Evolutionary conservation across 2,329 filamentous ascomycete genomes (phyloP).

Genomic region (Remersonia thermophila): DNA sequence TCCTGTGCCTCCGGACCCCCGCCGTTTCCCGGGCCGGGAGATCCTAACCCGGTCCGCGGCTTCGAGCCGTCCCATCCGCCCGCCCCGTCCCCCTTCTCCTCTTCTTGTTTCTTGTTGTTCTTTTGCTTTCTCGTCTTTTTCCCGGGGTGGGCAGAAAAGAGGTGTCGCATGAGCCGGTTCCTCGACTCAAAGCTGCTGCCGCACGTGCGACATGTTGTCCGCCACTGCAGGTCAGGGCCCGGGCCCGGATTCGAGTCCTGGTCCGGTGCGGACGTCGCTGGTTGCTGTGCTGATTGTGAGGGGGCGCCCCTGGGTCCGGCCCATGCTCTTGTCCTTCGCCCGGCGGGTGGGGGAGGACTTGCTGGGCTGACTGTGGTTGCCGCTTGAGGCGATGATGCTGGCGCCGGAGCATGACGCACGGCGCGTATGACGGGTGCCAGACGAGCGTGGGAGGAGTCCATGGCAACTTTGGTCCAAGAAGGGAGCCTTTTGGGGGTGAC

Average conservation of each 20-base stretch:
- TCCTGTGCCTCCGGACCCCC: not conserved
- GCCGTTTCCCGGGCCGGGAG: not conserved
- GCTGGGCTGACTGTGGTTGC: too few relatives aligned
- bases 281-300: not conserved
- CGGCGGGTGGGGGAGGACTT: too few relatives aligned
- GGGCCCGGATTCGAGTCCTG: too few relatives aligned
- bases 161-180: slow-evolving; percentile 7
- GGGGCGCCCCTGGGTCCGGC: too few relatives aligned
- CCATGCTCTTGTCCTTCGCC: too few relatives aligned
- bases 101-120: not conserved
- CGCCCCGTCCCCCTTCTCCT: not conserved
- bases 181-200: slow-evolving; percentile 1
- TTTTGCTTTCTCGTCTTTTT: not conserved
- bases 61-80: not conserved
- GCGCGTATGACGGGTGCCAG: too few relatives aligned
- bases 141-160: not conserved
- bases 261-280: not conserved
- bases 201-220: slow-evolving; percentile 3
- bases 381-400: too few relatives aligned
- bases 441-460: too few relatives aligned
- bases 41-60: too few relatives aligned
- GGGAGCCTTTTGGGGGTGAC: too few relatives aligned
- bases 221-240: not conserved
- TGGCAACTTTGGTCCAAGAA: too few relatives aligned
- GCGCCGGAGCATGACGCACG: too few relatives aligned